Evolutionary conservation across 1,139 yeast species (phyloP).

Genomic region (Meyerozyma smithsonii): DNA sequence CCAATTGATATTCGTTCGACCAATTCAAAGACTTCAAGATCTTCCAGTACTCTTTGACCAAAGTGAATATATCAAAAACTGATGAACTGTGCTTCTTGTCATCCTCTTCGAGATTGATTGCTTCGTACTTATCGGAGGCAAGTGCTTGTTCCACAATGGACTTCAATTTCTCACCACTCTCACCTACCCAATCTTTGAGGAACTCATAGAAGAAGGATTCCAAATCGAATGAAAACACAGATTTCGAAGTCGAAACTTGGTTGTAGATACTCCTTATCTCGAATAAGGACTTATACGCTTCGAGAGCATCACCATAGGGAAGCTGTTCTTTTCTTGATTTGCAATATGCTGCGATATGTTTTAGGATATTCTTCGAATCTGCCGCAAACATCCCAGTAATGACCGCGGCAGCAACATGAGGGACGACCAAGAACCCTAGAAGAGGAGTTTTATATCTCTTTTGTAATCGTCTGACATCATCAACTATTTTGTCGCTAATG

Average conservation of each 20-base stretch:
- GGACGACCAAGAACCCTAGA: slow-evolving; percentile 52
- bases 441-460: slow-evolving; percentile 60
- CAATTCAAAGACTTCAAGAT: slow-evolving; percentile 57
- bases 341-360: slow-evolving; percentile 47
- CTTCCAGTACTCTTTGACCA: slow-evolving; percentile 54
- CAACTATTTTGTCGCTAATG: slow-evolving; percentile 52
- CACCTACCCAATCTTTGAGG: slow-evolving; percentile 52
- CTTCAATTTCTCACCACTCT: slow-evolving; percentile 45
- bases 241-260: slow-evolving; percentile 39
- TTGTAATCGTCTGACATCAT: slow-evolving; percentile 49
- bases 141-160: slow-evolving; percentile 53
- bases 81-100: slow-evolving; percentile 44
- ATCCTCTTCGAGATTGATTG: slow-evolving; percentile 42
- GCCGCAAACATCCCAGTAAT: slow-evolving; percentile 58
- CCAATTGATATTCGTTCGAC: slow-evolving; percentile 57
- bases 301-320: slow-evolving; percentile 57
- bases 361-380: slow-evolving; percentile 59
- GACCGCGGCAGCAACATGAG: slow-evolving; percentile 52
- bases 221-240: slow-evolving; percentile 47
- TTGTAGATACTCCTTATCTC: slow-evolving; percentile 51
- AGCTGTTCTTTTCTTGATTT: slow-evolving; percentile 33
- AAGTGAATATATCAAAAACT: slow-evolving; percentile 61
- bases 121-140: slow-evolving; percentile 51
- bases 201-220: slow-evolving; percentile 60
- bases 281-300: slow-evolving; percentile 50